These are phyloP conservation scores for Cunninghamia lanceolata DNA, from an alignment of 75 land plant species.

Conservation along the genomic window DNA sequence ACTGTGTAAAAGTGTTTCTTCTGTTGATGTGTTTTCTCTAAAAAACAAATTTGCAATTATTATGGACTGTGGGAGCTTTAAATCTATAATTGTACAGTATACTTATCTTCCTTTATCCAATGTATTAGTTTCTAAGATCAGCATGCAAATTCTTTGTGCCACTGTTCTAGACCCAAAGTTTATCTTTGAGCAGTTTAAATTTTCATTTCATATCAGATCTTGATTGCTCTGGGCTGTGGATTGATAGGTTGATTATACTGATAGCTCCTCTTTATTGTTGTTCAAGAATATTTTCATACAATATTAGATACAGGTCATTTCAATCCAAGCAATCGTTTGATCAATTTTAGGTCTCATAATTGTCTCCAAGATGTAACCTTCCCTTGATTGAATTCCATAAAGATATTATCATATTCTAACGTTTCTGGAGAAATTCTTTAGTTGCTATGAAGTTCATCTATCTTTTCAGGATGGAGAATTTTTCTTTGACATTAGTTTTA, in stretches of 20 bases:
- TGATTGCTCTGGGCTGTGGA: neutral
- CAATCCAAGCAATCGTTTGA: neutral
- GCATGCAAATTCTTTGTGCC: neutral
- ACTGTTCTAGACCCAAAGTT: neutral
- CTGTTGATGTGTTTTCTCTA: too few relatives aligned
- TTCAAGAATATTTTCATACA: neutral
- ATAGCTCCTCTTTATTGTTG: neutral
- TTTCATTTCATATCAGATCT: neutral
- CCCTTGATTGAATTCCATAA: neutral
- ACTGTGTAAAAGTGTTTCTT: too few relatives aligned
- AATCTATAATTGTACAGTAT: neutral
- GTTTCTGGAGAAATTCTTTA: neutral
- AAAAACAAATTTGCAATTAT: too few relatives aligned
- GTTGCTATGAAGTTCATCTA: neutral
- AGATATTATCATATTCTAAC: neutral
- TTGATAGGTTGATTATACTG: conserved; percentile 1
- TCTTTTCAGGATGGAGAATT: neutral
- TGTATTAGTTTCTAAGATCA: neutral
- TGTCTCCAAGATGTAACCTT: neutral
- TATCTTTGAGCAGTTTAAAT: neutral
- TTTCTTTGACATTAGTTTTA: neutral
- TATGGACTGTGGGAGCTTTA: too few relatives aligned
- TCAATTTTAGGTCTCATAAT: neutral
- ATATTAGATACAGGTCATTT: neutral
- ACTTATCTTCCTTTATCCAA: neutral